Base-by-base conservation (phyloP, 2,329 filamentous ascomycete species). In the Bipolaris oryzae region DNA sequence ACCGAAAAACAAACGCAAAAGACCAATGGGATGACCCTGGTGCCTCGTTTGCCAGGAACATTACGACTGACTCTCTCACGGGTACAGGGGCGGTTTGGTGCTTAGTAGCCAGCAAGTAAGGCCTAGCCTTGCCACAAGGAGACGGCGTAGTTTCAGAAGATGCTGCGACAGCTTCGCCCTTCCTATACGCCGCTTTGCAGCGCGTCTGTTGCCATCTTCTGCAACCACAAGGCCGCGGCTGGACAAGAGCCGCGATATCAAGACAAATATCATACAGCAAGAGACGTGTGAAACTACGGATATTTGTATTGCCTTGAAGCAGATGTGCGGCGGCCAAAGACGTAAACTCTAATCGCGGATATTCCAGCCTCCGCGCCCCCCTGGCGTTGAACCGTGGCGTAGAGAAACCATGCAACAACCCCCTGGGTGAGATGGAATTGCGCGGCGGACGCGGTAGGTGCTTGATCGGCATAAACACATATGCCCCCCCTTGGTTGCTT, bases 351-450 rank as follows among this genome's bases (percentile, higher is more conserved):
- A 42, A 50, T 50, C 41, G 61, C 64, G 66, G 61, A 61, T 57
- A 33, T 58, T 61, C 58, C 52, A 42, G 55, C 49, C 60, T 55
- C 64, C 61, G 61, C 60, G 51, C 61, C 60, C 64, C 62, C 64
- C 62, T 65, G 61, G 51, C 49, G 46, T 50, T 38, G 33, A 54
- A 20, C 46, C 48, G 50, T 65, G 57, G 62, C 62, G 58, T 62
- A 58, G 55, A 59, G 58, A 57, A 34, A 56, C 51, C 52, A 48
- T 44, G 55, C 50, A 43, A 53, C 50, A 43, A 50, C 48, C 63
- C 64, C 66, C 65, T 68, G 66, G 58, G 50, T 55, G 48, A 58
- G 51, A 59, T 67, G 63, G 65, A 65, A 62, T 59, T 53, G 55
- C 54, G 55, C 54, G 57, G 58, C 52, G 21, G 18, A n/a, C n/a